Conservation (phyloP, 2,329 filamentous ascomycete genomes). For the Cladosporium cucumerinum region DNA sequence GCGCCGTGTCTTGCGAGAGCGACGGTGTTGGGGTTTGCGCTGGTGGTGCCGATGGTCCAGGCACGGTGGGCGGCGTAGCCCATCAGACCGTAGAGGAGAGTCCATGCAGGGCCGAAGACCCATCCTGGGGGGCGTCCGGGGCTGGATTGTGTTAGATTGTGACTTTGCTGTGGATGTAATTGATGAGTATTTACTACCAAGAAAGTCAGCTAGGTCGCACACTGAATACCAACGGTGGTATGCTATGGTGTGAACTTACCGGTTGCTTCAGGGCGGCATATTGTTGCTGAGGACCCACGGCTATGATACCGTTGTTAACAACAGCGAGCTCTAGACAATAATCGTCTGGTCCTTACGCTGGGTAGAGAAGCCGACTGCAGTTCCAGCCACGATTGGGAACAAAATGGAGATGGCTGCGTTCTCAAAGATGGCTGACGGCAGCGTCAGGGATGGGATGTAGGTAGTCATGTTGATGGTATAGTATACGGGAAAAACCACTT, state of each 20-base stretch:
- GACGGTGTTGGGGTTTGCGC: slow-evolving; percentile 54
- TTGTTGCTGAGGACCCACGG: slow-evolving; percentile 9
- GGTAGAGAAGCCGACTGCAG: slow-evolving; percentile 67
- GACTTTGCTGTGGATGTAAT: neutral
- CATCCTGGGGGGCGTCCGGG: slow-evolving; percentile 49
- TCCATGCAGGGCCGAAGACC: slow-evolving; percentile 60
- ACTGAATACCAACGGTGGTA: no score
- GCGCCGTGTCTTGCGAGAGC: slow-evolving; percentile 63
- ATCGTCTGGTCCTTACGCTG: slow-evolving; percentile 51
- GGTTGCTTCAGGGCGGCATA: slow-evolving; percentile 14
- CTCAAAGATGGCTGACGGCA: slow-evolving; percentile 69
- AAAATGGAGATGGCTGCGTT: slow-evolving; percentile 71
- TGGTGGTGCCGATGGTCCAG: slow-evolving; percentile 60
- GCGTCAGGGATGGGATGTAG: slow-evolving; percentile 71
- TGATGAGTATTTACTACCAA: slow-evolving; percentile 1
- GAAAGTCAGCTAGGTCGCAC: neutral
- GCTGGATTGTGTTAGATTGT: slow-evolving; percentile 32
- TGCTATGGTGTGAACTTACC: slow-evolving; percentile 47
- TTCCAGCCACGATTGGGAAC: slow-evolving; percentile 70
- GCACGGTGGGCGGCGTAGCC: slow-evolving; percentile 85
- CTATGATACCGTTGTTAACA: neutral
- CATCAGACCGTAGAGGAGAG: slow-evolving; percentile 65
- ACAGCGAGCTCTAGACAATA: neutral
- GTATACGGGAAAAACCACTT: neutral
- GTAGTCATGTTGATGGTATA: slow-evolving; percentile 62